Base-by-base conservation (phyloP, 192 early-diverging fungal species). In the Paraglomus occultum region DNA sequence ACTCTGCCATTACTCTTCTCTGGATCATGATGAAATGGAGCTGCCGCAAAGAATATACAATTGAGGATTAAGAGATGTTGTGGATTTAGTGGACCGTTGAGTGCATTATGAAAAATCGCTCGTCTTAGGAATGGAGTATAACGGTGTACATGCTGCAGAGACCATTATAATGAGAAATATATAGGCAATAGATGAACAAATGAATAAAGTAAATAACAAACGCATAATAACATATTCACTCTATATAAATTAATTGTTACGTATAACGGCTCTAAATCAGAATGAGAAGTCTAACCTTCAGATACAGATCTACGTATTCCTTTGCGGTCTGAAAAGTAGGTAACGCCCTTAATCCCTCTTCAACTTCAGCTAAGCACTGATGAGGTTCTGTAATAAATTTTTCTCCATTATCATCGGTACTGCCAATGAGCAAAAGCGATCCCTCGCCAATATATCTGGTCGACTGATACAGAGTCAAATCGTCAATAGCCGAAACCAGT, bases 371-470 rank as follows among this genome's bases (percentile, higher is more conserved):
- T 15, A 66, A 20, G 42, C 51, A 47, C 42, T 66, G 17, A 31
- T 49, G 7, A 11, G 8, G 11, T 66, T 66, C 22, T 31, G 64
- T 47, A 51, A 66, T 50, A n/a, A 66, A 45, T 50, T 45, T 51
- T 51, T 66, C 64, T 6, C 31, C 31, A 39, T 52, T 52, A 7
- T 66, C 49, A 9, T 66, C 64, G 8, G 49, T 50, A 51, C 38
- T 31, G 38, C 54, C 54, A 18, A 66, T 18, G 15, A 66, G 23
- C 23, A 66, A 20, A n/a, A 66, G 51, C 6, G 48, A 51, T 18
- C 64, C 64, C 17, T 66, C 64, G 17, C 64, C 64, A 52, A 66
- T 52, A 51, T 66, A 66, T 31, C 64, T 39, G 1, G 64, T 66
- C 38, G 64, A 66, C 18, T 66, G 40, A 15, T 66, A 66, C 14